Base-by-base conservation (phyloP, 441 rosid species). In the Raphanus hybrid region DNA sequence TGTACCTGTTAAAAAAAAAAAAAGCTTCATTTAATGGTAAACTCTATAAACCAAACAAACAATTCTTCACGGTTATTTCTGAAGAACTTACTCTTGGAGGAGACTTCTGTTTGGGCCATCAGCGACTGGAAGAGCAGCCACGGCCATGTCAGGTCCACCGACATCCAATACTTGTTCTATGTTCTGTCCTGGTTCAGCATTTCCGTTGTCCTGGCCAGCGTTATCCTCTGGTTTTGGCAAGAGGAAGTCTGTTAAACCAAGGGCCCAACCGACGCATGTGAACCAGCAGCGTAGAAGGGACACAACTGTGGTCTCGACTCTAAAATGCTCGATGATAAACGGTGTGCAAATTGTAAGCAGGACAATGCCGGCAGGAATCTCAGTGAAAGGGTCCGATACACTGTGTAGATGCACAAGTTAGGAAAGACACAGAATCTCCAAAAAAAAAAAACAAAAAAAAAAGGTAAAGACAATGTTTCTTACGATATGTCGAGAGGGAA, bases 401-500 rank as follows among this genome's bases (percentile, higher is more conserved):
- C 34, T 29, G 34, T 5, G 34, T 29, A 29, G 34, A 29, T 29
- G 34, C 6, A 4, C 34, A 29, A 29, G 34, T 29, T 29, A 29
- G 34, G 34, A 29, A 29, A 29, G 6, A 29, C 43, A 75, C 5
- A 34, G 50, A 27, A 34, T 58, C 32, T 69, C 20, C 2, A 23
- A 52, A 6, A 34, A 34, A 1, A 34, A 29, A 43, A 11, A 23
- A 23, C 26, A 23, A 1, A 45, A 1, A 4, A 4, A 45, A 45
- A n/a, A 12, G n/a, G 54, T n/a, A 12, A 20, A 29, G 50, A 8
- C 14, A n/a, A 67, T 14, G 34, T 34, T 43, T 80, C 97, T 85
- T 87, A 95, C 99, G 96, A 88, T 74, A 96, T 92, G 84, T 96
- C 99, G 65, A 93, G 89, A 2, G 99, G 99, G 71, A 96, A 96